Evolutionary conservation across 495 filamentous ascomycete genomes (phyloP).

Genomic region (Beverwykella pulmonaria): DNA sequence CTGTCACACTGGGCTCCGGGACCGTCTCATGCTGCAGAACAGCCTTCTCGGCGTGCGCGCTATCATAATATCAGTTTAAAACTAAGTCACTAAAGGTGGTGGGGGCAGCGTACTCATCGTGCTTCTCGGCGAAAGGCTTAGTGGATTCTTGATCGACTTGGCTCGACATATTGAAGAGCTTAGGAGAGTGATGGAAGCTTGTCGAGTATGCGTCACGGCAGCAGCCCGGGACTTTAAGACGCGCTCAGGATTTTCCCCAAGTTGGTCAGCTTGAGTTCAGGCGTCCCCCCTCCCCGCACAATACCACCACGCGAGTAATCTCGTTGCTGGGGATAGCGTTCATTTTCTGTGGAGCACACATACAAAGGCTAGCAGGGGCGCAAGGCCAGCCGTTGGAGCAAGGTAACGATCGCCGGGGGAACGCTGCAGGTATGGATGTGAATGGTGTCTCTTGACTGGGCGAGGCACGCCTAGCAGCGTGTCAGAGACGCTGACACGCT

Average conservation of each 20-base stretch:
- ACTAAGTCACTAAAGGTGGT: neutral
- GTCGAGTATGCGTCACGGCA: neutral
- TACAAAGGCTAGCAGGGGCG: conserved; percentile 1
- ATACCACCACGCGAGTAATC: neutral
- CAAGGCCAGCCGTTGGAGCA: neutral
- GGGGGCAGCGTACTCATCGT: neutral
- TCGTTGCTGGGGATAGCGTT: neutral
- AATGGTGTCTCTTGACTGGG: neutral
- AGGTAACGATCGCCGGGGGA: neutral
- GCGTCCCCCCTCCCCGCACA: neutral
- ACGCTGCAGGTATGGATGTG: neutral
- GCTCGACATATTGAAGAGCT: neutral
- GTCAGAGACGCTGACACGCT: neutral
- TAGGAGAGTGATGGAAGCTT: neutral
- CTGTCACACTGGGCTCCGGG: neutral
- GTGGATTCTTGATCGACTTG: neutral
- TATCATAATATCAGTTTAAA: neutral
- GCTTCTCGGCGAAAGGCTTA: conserved; percentile 1
- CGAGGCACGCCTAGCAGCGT: neutral
- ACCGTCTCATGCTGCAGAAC: neutral
- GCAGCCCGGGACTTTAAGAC: neutral
- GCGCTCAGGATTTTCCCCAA: neutral
- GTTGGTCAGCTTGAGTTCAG: neutral
- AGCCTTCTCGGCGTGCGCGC: conserved; percentile 1
- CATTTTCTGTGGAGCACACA: conserved; percentile 2